Conservation (phyloP, 1,139 yeast species). For the Taphrina deformans region DNA sequence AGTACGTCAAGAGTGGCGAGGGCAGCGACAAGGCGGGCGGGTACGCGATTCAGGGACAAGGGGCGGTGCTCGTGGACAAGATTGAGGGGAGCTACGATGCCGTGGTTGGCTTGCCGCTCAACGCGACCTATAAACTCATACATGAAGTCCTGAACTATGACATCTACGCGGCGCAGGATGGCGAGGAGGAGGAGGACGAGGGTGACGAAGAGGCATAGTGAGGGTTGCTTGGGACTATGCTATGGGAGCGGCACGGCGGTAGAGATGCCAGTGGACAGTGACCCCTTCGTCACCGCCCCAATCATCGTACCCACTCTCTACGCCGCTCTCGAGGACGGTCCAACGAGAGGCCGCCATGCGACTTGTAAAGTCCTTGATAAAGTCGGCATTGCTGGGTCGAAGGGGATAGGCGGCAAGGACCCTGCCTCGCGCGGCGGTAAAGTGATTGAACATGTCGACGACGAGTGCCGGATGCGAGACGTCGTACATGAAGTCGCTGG, state of each 20-base stretch:
- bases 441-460: constrained; percentile 7
- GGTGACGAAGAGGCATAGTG: too few species aligned
- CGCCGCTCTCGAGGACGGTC: neutral
- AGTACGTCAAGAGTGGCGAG: constrained; percentile 69
- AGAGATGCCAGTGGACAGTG: constrained; percentile 1
- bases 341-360: neutral
- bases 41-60: constrained; percentile 73
- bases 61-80: constrained; percentile 56
- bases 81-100: constrained; percentile 81
- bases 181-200: constrained; percentile 1
- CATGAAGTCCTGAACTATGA: constrained; percentile 43
- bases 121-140: constrained; percentile 54
- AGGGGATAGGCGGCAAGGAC: constrained; percentile 24
- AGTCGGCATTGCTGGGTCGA: constrained; percentile 19
- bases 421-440: neutral
- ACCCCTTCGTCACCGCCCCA: constrained; percentile 23
- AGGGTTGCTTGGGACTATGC: too few species aligned
- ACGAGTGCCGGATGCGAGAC: constrained; percentile 25
- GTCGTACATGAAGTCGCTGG: constrained; percentile 28
- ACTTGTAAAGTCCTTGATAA: neutral
- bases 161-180: neutral
- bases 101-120: constrained; percentile 85
- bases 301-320: constrained; percentile 25
- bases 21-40: constrained; percentile 91
- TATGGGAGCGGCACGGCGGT: neutral